Evolutionary conservation across 148 eudicot genomes (phyloP), one percentile per base, ranked within the genome.

Genomic region (Beta vulgaris): DNA sequence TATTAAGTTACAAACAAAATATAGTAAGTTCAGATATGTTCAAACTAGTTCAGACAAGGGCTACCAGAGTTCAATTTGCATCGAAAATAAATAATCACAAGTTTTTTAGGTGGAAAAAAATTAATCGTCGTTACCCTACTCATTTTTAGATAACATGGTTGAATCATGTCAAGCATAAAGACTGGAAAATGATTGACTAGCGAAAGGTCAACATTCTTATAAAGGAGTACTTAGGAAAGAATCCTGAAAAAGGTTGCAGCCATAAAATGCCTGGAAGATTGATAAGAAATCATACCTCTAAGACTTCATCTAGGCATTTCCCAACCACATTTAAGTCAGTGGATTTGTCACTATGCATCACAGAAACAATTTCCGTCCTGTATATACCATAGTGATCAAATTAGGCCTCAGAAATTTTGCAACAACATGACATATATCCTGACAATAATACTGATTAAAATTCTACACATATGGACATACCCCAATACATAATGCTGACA

Each of bases 361-460:
- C 84, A 31, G 94, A 88, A 88, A 93, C 87, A 32, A 48, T 81
- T 15, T 85, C 84, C 1, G 97, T 89, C 86, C 97, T 91, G 92
- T 82, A 85, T 19, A 60, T 18, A 16, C 15, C 28, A 69, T 39
- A 37, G 28, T 39, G 51, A 39, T 37, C 6, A 10, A 42, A 36
- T 64, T 16, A 62, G 36, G 25, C 57, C 60, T 49, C 26, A 16
- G 58, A 59, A 28, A 64, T 59, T 61, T 49, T 61, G 59, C 11
- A 26, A 55, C 1, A 12, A 1, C 5, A 49, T 57, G 39, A 18
- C 13, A 46, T 29, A 19, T 32, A 12, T 10, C 19, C 32, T 55
- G 29, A 2, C 3, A 36, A 25, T 1, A 39, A 55, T 2, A 29
- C 49, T 3, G 63, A 64, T 53, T 36, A 31, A 0, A 68, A 31